Evolutionary conservation across 208 protist species (phyloP).

Genomic region (Leptomonas pyrrhocoris): DNA sequence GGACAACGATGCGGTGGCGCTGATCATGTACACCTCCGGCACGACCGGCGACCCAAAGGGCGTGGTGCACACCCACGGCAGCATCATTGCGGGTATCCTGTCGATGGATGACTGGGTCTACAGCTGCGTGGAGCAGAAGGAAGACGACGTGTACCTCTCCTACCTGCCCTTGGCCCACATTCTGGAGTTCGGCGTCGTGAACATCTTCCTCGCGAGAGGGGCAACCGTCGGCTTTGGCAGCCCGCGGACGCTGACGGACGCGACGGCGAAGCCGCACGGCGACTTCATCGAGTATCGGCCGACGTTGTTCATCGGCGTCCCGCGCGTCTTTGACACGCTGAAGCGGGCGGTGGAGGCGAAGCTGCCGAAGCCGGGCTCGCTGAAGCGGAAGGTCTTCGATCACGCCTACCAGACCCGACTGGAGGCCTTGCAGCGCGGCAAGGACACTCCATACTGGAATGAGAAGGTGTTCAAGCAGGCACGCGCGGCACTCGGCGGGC

Average conservation of each 20-base stretch:
- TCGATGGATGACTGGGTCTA: conserved; percentile 21
- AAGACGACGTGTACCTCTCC: conserved; percentile 90
- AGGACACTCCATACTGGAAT: conserved; percentile 85
- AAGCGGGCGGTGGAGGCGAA: conserved; percentile 75
- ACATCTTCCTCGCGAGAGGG: conserved; percentile 73
- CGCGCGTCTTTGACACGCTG: conserved; percentile 89
- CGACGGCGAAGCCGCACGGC: conserved; percentile 80
- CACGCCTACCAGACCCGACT: conserved; percentile 57
- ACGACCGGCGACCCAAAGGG: conserved; percentile 93
- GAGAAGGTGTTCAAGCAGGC: conserved; percentile 75
- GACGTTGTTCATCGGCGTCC: conserved; percentile 77
- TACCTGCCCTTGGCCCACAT: conserved; percentile 95
- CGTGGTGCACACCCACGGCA: conserved; percentile 87
- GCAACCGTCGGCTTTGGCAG: conserved; percentile 72
- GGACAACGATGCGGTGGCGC: conserved; percentile 41
- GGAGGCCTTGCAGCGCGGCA: conserved; percentile 48
- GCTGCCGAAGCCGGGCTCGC: conserved; percentile 63
- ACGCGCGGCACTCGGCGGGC: conserved; percentile 64
- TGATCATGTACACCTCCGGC: conserved; percentile 82
- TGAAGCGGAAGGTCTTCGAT: conserved; percentile 80
- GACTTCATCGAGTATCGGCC: conserved; percentile 85
- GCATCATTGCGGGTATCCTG: conserved; percentile 44
- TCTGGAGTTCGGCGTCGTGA: conserved; percentile 85
- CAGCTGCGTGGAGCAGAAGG: background rate
- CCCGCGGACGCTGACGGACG: conserved; percentile 81